Conservation (phyloP, 2,329 filamentous ascomycete genomes). For the Furcasterigmium sp. region DNA sequence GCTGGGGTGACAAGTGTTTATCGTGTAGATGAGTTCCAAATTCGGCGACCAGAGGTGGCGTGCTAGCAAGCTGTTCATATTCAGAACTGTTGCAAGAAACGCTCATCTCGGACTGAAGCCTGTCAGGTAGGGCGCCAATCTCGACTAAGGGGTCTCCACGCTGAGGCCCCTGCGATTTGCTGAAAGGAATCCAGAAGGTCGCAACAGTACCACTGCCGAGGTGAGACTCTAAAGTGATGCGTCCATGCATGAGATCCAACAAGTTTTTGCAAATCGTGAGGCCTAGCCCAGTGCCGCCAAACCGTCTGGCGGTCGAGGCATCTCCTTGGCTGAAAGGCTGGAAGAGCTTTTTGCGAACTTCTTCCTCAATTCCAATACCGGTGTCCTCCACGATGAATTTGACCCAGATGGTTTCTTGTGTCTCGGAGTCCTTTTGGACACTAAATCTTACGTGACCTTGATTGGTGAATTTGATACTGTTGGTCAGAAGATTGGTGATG, state of each 20-base stretch:
- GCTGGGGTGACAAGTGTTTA: conserved; percentile 16
- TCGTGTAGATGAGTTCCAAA: conserved; percentile 12
- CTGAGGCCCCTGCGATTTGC: conserved; percentile 53
- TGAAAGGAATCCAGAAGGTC: conserved; percentile 73
- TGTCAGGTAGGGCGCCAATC: conserved; percentile 60
- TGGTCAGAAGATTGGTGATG: conserved; percentile 72
- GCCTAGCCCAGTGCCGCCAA: conserved; percentile 73
- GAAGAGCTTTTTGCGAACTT: conserved; percentile 68
- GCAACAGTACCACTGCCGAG: conserved; percentile 67
- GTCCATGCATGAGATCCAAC: conserved; percentile 72
- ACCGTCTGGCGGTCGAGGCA: conserved; percentile 71
- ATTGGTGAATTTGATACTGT: conserved; percentile 70
- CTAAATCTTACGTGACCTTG: conserved; percentile 64
- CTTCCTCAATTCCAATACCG: conserved; percentile 76
- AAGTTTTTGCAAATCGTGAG: conserved; percentile 78
- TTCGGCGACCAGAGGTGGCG: conserved; percentile 27
- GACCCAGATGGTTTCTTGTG: conserved; percentile 58
- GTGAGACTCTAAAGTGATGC: conserved; percentile 65
- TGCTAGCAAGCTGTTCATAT: conserved; percentile 41
- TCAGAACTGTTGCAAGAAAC: conserved; percentile 66
- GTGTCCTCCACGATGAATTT: conserved; percentile 72
- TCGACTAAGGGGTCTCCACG: conserved; percentile 44
- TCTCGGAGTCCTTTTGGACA: conserved; percentile 59
- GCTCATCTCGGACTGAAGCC: conserved; percentile 58
- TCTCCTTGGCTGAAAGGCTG: conserved; percentile 80